These are phyloP conservation scores for Phytophthora hibernalis DNA, from an alignment of 352 stramenopile genomes.

Conservation along the genomic window DNA sequence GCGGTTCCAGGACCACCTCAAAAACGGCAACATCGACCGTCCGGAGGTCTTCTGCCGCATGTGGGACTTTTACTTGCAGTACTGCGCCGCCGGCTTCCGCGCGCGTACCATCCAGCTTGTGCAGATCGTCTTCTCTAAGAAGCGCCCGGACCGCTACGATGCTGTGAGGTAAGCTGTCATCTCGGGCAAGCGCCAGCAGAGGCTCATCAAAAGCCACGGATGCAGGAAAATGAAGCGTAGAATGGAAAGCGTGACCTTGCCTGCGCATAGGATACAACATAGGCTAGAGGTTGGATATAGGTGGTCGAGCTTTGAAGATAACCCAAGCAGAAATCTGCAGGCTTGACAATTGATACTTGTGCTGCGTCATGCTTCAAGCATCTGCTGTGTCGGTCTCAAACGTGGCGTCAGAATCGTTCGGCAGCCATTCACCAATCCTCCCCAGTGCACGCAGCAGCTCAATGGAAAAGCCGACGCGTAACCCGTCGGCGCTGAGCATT, in stretches of 20 bases:
- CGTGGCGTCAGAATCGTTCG: neutral
- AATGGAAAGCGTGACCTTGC: slow-evolving; percentile 9
- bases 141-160: slow-evolving; percentile 80
- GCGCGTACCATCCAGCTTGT: slow-evolving; percentile 85
- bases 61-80: slow-evolving; percentile 92
- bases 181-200: slow-evolving; percentile 4
- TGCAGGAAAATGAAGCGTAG: slow-evolving; percentile 3
- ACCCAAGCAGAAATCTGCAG: slow-evolving; percentile 19
- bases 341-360: slow-evolving; percentile 7
- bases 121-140: slow-evolving; percentile 90
- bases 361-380: slow-evolving; percentile 20
- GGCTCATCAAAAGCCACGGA: slow-evolving; percentile 25
- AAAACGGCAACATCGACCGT: slow-evolving; percentile 81
- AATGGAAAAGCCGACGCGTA: slow-evolving; percentile 42
- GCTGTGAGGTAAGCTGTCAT: slow-evolving; percentile 66
- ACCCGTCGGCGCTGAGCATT: slow-evolving; percentile 44
- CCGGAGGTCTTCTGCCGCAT: slow-evolving; percentile 87
- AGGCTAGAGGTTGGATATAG: slow-evolving; percentile 31
- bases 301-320: slow-evolving; percentile 31
- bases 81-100: slow-evolving; percentile 91
- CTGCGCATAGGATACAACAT: slow-evolving; percentile 27
- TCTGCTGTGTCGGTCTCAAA: neutral
- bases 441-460: slow-evolving; percentile 11
- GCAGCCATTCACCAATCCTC: slow-evolving; percentile 14
- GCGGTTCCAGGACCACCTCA: slow-evolving; percentile 85